Conservation (phyloP, 495 filamentous ascomycete genomes). For the Monascus purpureus region DNA sequence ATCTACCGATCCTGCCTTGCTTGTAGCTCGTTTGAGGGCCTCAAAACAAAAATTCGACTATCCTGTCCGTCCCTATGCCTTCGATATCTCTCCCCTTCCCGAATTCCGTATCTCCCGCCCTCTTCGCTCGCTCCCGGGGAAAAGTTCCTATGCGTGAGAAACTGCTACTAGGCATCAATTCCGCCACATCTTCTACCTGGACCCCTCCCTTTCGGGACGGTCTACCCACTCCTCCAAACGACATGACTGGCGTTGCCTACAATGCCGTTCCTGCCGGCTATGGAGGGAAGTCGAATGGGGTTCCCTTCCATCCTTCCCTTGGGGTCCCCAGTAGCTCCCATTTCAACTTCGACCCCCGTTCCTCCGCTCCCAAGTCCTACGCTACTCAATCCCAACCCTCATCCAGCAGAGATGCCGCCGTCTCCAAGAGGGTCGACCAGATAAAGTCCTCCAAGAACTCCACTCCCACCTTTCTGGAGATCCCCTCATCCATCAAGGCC, state of each 20-base stretch:
- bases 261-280: conserved; percentile 22
- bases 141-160: neutral
- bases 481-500: conserved; percentile 60
- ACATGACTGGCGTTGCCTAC: conserved; percentile 34
- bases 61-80: neutral
- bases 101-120: neutral
- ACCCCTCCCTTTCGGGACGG: conserved; percentile 32
- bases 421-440: conserved; percentile 10
- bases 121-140: neutral
- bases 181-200: conserved; percentile 5
- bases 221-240: conserved; percentile 35
- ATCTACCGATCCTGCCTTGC: too few relatives aligned
- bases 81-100: neutral
- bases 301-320: conserved; percentile 16
- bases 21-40: too few relatives aligned
- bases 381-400: conserved; percentile 12
- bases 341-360: conserved; percentile 12
- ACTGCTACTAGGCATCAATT: neutral
- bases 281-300: conserved; percentile 17
- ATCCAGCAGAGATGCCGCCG: conserved; percentile 11
- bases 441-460: conserved; percentile 27
- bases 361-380: conserved; percentile 12
- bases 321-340: conserved; percentile 12
- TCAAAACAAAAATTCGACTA: too few relatives aligned
- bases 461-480: conserved; percentile 48